Evolutionary conservation across 202 grass and related monocot species (phyloP).

Genomic region (Brachypodium distachyon): DNA sequence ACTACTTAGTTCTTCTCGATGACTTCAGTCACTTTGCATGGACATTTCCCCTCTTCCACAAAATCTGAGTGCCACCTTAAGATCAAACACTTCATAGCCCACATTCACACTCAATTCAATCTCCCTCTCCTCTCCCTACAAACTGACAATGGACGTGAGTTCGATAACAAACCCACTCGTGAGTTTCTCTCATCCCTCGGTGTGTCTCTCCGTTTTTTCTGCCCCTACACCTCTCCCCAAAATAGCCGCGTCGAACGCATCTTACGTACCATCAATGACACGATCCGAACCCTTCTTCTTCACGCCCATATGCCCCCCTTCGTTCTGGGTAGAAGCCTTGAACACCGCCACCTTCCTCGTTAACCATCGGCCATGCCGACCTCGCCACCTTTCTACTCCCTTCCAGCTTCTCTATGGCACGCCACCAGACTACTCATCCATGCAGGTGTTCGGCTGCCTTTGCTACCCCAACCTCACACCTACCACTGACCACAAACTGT

Average conservation of each 20-base stretch:
- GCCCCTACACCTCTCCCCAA: neutral
- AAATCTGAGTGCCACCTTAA: neutral
- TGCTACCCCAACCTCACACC: too few relatives aligned
- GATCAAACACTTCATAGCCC: neutral
- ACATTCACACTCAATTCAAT: neutral
- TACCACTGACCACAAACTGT: too few relatives aligned
- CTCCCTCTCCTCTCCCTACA: neutral
- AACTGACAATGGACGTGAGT: neutral
- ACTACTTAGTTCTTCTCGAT: neutral
- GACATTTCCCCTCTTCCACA: neutral
- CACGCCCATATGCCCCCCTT: neutral
- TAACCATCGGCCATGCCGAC: too few relatives aligned
- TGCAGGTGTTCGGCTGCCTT: too few relatives aligned
- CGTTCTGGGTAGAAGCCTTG: too few relatives aligned
- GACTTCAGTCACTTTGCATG: neutral
- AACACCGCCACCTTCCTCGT: too few relatives aligned
- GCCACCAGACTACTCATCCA: too few relatives aligned
- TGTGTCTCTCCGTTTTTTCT: neutral
- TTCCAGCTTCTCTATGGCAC: too few relatives aligned
- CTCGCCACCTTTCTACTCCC: too few relatives aligned
- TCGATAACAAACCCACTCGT: neutral
- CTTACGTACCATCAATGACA: neutral
- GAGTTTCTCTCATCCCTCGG: neutral
- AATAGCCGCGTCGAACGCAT: neutral
- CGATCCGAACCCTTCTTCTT: neutral